A percentile compares a stretch with the other conserved stretches of the same genome.
These are phyloP conservation scores for Didymella segeticola DNA, from an alignment of 2,329 filamentous ascomycete genomes.

Conservation along the genomic window DNA sequence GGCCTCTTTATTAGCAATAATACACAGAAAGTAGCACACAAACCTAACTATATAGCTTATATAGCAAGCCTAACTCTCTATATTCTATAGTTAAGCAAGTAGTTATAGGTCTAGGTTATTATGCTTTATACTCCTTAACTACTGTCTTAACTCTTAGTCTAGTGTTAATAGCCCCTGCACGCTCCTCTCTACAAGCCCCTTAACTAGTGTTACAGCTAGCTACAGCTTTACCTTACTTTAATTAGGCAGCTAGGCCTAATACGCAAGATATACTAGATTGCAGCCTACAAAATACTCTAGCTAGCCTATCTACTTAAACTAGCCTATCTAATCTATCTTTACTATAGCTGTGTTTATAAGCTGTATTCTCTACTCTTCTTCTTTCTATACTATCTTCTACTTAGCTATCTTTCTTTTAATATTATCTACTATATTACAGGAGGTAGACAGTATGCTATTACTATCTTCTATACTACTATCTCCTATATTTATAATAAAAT, in stretches of 20 bases:
- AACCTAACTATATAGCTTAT: constrained; percentile 17
- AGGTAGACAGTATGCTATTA: neutral
- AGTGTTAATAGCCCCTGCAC: neutral
- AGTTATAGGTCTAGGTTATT: neutral
- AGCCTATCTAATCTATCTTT: neutral
- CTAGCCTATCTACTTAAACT: neutral
- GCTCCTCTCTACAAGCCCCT: neutral
- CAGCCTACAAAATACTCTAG: neutral
- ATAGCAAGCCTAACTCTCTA: constrained; percentile 6
- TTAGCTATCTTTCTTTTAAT: neutral
- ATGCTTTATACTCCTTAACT: neutral
- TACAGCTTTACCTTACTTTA: neutral
- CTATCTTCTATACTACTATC: neutral
- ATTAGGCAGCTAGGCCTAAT: neutral
- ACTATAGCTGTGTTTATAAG: neutral
- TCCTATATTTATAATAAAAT: constrained; percentile 14
- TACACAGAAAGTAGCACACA: constrained; percentile 12
- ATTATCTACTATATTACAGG: neutral
- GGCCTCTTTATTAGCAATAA: neutral
- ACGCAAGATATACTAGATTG: neutral
- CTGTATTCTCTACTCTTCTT: neutral
- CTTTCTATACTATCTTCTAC: neutral
- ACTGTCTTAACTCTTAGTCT: neutral
- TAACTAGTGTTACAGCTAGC: neutral
- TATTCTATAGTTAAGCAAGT: neutral